Evolutionary conservation across 495 filamentous ascomycete species (phyloP), one percentile per base, ranked within the genome.

Genomic region (Penicillium samsonianum): DNA sequence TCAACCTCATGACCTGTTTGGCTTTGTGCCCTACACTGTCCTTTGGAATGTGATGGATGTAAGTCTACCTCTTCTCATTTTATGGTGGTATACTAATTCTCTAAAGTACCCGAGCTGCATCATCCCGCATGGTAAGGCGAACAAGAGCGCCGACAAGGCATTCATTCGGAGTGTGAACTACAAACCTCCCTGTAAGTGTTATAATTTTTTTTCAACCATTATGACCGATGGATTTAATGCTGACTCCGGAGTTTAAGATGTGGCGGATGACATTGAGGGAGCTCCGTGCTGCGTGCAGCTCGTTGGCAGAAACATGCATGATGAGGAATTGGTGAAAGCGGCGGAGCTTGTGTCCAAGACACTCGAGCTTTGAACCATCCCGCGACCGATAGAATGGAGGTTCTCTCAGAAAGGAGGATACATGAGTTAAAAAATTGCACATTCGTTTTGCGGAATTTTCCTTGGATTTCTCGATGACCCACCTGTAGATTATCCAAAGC

Each of bases 251-350:
- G 10, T 12, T 40, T 2, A 11, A 65, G 62, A 62, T 35, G 19
- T 22, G 1, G 25, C 59, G 0, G 55, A 62, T 44, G 35, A 40
- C 2, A 33, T 62, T 17, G 59, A 65, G 50, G 56, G 59, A n/a
- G 63, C 59, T 3, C 63, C 63, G 4, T 65, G 59, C 28, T 59
- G 56, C 33, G 54, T 65, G 22, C 63, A 65, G 25, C 17, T 65
- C 10, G 49, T 54, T 14, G 59, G 59, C 19, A 41, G 59, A 37
- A 46, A 57, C 35, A 42, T 62, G 59, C 59, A 35, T 2, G 63
- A 65, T 5, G 63, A 65, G 49, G 63, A 62, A 25, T 26, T 65
- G 4, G 5, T 65, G 1, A 17, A 51, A 30, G 47, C 20, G 3
- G 38, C 37, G 4, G 26, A 22, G 14, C 7, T 50, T 35, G 51